Evolutionary conservation across 805 yeast species (phyloP).

Genomic region (Nakazawaea molendinolei): DNA sequence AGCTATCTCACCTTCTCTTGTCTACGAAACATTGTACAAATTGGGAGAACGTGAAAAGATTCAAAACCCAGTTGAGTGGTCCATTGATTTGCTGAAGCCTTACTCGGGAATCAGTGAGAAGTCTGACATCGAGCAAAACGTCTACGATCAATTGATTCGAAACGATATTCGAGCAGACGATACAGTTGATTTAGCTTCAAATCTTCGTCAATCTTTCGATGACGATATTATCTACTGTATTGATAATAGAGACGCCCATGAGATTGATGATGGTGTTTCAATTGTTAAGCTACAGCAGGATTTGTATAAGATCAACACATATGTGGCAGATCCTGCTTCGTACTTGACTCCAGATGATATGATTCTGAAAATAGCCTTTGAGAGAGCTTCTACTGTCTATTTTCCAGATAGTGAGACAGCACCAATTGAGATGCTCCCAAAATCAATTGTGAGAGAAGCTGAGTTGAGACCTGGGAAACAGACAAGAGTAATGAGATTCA

Average conservation of each 20-base stretch:
- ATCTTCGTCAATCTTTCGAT: slow-evolving; percentile 32
- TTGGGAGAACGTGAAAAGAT: slow-evolving; percentile 21
- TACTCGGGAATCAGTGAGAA: slow-evolving; percentile 32
- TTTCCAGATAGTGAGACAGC: slow-evolving; percentile 46
- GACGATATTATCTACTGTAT: slow-evolving; percentile 68
- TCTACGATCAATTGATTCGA: slow-evolving; percentile 25
- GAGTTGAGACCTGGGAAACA: slow-evolving; percentile 42
- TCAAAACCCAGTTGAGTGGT: slow-evolving; percentile 49
- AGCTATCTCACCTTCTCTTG: slow-evolving; percentile 47
- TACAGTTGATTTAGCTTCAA: slow-evolving; percentile 1
- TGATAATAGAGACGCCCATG: slow-evolving; percentile 74
- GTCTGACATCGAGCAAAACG: slow-evolving; percentile 37
- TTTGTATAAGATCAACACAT: slow-evolving; percentile 48
- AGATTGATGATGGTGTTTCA: slow-evolving; percentile 91
- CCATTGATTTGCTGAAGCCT: slow-evolving; percentile 39
- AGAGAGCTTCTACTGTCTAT: slow-evolving; percentile 61
- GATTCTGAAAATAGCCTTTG: slow-evolving; percentile 50
- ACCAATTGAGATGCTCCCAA: slow-evolving; percentile 67
- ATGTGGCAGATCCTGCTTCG: slow-evolving; percentile 86
- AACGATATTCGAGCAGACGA: not conserved
- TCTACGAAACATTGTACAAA: slow-evolving; percentile 41
- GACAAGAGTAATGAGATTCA: slow-evolving; percentile 40
- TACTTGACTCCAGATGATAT: slow-evolving; percentile 33
- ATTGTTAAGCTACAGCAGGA: slow-evolving; percentile 27
- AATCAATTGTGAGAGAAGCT: slow-evolving; percentile 36